Conservation (phyloP, 2,329 filamentous ascomycete genomes). For the Fusarium domesticum region DNA sequence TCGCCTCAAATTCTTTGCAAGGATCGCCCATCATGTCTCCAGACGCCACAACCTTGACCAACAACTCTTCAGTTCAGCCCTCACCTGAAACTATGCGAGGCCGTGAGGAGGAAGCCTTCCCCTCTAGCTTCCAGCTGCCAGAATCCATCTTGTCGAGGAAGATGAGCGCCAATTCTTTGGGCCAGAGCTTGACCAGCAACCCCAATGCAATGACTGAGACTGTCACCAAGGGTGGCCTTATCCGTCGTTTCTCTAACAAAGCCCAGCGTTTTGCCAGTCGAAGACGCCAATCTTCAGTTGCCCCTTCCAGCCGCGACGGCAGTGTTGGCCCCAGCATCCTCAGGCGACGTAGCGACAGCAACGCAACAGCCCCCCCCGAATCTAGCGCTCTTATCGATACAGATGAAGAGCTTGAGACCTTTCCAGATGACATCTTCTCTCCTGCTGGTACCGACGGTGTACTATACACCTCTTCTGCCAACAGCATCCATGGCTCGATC, state of each 20-base stretch:
- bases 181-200: conserved; percentile 54
- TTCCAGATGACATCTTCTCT: conserved; percentile 34
- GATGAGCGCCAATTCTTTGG: conserved; percentile 61
- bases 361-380: conserved; percentile 61
- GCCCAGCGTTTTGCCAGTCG: conserved; percentile 67
- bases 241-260: conserved; percentile 80
- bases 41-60: conserved; percentile 50
- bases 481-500: conserved; percentile 47
- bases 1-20: conserved; percentile 53
- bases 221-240: conserved; percentile 55
- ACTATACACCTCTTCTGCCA: conserved; percentile 46
- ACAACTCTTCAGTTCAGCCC: conserved; percentile 61
- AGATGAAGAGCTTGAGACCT: conserved; percentile 47
- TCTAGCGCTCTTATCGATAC: conserved; percentile 46
- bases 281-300: conserved; percentile 73
- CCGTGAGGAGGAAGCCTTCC: conserved; percentile 51
- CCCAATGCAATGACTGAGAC: conserved; percentile 55
- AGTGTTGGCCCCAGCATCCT: conserved; percentile 88
- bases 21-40: conserved; percentile 58
- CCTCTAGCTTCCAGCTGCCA: conserved; percentile 64
- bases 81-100: conserved; percentile 63
- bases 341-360: conserved; percentile 85
- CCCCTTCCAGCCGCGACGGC: conserved; percentile 74
- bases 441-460: conserved; percentile 42
- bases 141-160: conserved; percentile 65